Conservation (phyloP, 208 protist species). For the Phytomonas sp. region DNA sequence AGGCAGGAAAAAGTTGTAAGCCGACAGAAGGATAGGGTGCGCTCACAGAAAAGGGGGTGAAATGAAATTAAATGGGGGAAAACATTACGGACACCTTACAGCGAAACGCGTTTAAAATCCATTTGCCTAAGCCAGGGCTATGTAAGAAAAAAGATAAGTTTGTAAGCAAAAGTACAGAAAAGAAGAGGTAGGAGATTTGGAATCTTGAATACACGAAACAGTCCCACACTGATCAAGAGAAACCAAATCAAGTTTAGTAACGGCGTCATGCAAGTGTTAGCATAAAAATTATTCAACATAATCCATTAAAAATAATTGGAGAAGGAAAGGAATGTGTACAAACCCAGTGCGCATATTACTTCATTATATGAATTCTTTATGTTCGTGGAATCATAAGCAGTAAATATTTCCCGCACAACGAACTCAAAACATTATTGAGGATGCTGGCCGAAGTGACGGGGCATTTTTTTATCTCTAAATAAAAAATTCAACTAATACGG, state of each 20-base stretch:
- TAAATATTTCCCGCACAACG: neutral
- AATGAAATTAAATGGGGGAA: neutral
- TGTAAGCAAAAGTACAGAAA: conserved; percentile 1
- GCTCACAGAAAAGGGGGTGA: neutral
- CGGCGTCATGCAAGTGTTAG: neutral
- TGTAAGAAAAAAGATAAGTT: conserved; percentile 4
- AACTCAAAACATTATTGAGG: neutral
- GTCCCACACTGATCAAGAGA: conserved; percentile 3
- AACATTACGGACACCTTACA: neutral
- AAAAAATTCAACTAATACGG: neutral
- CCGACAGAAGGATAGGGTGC: neutral
- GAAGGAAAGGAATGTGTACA: neutral
- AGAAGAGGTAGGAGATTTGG: neutral
- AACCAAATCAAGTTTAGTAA: neutral
- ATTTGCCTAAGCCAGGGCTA: neutral
- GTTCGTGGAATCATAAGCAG: neutral
- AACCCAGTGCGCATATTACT: neutral
- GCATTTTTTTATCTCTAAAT: neutral
- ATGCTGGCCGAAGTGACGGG: neutral
- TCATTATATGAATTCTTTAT: neutral
- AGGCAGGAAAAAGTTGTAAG: neutral
- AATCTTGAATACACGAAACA: neutral
- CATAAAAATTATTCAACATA: neutral
- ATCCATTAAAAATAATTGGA: neutral
- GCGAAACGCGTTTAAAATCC: neutral